phyloP scores from a whole-genome alignment of 2,329 filamentous ascomycete genomes.

The Xylaria sp. region DNA sequence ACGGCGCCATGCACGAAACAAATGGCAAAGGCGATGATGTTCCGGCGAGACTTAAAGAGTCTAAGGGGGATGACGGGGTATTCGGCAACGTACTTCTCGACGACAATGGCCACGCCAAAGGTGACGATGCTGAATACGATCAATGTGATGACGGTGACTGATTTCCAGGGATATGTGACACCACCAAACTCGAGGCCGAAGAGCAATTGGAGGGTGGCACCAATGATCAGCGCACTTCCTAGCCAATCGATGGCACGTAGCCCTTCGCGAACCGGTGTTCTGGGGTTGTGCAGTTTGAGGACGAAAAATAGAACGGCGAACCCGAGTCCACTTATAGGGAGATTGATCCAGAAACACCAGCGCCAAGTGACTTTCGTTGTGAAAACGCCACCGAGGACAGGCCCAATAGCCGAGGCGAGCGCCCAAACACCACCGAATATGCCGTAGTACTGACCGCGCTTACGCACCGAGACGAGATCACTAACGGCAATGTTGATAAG shows the following conservation, averaged over 20 bases:
- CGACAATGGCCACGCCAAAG: constrained; percentile 73
- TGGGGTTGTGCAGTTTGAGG: constrained; percentile 75
- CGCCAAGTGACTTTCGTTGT: constrained; percentile 72
- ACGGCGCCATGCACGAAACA: constrained; percentile 80
- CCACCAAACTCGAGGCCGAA: constrained; percentile 89
- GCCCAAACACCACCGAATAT: constrained; percentile 70
- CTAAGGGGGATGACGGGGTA: constrained; percentile 82
- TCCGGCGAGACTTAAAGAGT: constrained; percentile 74
- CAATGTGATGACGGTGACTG: constrained; percentile 79
- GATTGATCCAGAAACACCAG: constrained; percentile 77
- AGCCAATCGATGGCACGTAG: constrained; percentile 72
- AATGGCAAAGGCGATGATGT: constrained; percentile 71
- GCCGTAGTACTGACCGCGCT: constrained; percentile 64
- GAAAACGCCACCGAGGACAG: constrained; percentile 75
- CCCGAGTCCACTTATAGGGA: constrained; percentile 59
- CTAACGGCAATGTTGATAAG: constrained; percentile 69
- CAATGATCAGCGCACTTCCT: constrained; percentile 70
- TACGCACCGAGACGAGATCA: constrained; percentile 65
- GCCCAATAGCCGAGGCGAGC: constrained; percentile 72
- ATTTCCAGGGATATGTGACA: constrained; percentile 78
- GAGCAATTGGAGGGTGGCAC: constrained; percentile 85
- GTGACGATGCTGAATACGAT: constrained; percentile 76
- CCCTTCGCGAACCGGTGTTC: constrained; percentile 70
- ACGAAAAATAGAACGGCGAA: constrained; percentile 67
- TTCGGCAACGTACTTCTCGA: constrained; percentile 77